Conservation (phyloP, 1,284 basidiomycete genomes). For the Apiotrichum akiyoshidainum region DNA sequence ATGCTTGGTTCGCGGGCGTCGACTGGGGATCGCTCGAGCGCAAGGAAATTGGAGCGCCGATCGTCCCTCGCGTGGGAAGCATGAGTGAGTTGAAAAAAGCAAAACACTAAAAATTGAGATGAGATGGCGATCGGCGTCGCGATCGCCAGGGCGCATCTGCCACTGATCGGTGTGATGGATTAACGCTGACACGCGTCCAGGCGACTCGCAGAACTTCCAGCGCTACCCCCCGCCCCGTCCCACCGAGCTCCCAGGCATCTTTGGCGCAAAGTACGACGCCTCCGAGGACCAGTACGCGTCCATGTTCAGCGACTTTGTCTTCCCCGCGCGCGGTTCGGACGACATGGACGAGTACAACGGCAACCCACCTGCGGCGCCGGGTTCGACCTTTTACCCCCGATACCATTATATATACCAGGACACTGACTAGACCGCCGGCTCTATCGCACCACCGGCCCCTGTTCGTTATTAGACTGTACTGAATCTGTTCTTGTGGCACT, state of each 20-base stretch:
- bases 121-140: neutral
- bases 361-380: too few relatives aligned
- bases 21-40: slow-evolving; percentile 53
- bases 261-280: slow-evolving; percentile 42
- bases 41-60: slow-evolving; percentile 54
- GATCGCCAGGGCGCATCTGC: neutral
- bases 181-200: slow-evolving; percentile 23
- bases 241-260: slow-evolving; percentile 50
- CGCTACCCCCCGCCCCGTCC: slow-evolving; percentile 50
- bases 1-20: slow-evolving; percentile 55
- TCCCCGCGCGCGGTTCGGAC: slow-evolving; percentile 17
- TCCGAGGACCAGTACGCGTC: slow-evolving; percentile 43
- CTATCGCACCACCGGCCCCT: neutral
- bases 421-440: too few relatives aligned
- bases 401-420: too few relatives aligned
- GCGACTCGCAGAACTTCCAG: slow-evolving; percentile 53
- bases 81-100: slow-evolving; percentile 47
- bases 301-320: slow-evolving; percentile 44
- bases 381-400: too few relatives aligned
- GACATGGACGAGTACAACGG: slow-evolving; percentile 6
- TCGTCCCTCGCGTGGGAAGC: slow-evolving; percentile 52
- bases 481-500: neutral
- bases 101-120: too few relatives aligned
- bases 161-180: too few relatives aligned
- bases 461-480: too few relatives aligned